phyloP scores from a whole-genome alignment of 2,329 filamentous ascomycete species.

The Fusarium anguioides region DNA sequence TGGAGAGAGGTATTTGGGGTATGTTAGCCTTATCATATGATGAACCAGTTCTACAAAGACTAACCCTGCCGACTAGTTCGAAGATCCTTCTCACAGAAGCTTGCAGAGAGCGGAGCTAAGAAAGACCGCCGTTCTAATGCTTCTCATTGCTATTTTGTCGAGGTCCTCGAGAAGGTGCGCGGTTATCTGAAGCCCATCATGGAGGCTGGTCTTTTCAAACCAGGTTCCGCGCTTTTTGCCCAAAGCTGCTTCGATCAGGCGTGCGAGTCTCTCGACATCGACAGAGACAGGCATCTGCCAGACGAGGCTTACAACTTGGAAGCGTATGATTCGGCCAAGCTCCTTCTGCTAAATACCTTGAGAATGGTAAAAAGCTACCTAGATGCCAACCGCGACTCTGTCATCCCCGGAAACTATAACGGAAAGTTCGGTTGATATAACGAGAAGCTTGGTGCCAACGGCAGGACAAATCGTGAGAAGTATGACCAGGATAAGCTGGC shows the following conservation, averaged over 20 bases:
- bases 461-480: not conserved
- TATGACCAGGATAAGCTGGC: slow-evolving; percentile 30
- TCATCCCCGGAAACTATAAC: slow-evolving; percentile 20
- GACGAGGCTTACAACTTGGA: slow-evolving; percentile 14
- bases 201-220: slow-evolving; percentile 2
- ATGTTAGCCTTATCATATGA: too few relatives aligned
- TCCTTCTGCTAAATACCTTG: slow-evolving; percentile 4
- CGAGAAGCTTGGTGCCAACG: not conserved
- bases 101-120: not conserved
- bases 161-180: slow-evolving; percentile 36
- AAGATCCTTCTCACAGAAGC: slow-evolving; percentile 19
- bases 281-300: not conserved
- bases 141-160: slow-evolving; percentile 31
- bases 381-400: accelerated
- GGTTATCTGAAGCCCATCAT: slow-evolving; percentile 30
- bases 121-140: not conserved
- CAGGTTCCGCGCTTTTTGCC: not conserved
- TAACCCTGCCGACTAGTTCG: slow-evolving; percentile 4
- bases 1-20: slow-evolving; percentile 34
- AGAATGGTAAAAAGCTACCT: slow-evolving; percentile 2
- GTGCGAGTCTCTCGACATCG: slow-evolving; percentile 6
- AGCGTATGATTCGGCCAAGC: slow-evolving; percentile 23
- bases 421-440: slow-evolving; percentile 38
- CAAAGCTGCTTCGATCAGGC: not conserved
- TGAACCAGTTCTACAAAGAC: not conserved